phyloP scores from a whole-genome alignment of 179 eudicot species.

The Silene vulgaris region DNA sequence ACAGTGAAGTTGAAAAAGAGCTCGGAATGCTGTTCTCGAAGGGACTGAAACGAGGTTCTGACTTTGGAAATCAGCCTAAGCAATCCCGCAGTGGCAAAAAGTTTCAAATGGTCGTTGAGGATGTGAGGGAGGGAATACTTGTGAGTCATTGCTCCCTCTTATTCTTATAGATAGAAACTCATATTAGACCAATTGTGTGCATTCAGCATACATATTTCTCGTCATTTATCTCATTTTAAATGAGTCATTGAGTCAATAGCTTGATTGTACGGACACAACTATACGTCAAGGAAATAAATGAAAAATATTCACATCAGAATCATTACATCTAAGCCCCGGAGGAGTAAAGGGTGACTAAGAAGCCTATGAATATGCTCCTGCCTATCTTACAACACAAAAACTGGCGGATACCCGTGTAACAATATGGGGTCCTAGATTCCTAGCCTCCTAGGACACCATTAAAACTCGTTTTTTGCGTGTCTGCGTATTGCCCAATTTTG shows the following conservation, averaged over 20 bases:
- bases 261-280: no score
- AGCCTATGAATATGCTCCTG: no score
- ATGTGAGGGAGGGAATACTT: slow-evolving; percentile 83
- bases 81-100: slow-evolving; percentile 46
- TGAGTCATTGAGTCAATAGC: neutral
- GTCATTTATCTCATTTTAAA: neutral
- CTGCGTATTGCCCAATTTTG: neutral
- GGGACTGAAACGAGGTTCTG: slow-evolving; percentile 49
- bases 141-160: slow-evolving; percentile 43
- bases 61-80: slow-evolving; percentile 48
- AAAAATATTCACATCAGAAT: no score
- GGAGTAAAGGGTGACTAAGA: no score
- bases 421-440: neutral
- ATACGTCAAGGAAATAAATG: no score
- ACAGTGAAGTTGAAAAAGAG: slow-evolving; percentile 93
- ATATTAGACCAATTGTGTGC: neutral
- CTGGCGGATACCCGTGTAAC: no score
- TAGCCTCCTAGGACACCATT: neutral
- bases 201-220: neutral
- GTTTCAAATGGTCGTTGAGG: slow-evolving; percentile 92
- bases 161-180: neutral
- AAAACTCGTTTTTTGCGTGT: neutral
- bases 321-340: no score
- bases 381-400: no score
- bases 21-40: slow-evolving; percentile 81